These are phyloP conservation scores for Thinopyrum elongatum DNA, from an alignment of 176 grass and related monocot species.

Conservation along the genomic window DNA sequence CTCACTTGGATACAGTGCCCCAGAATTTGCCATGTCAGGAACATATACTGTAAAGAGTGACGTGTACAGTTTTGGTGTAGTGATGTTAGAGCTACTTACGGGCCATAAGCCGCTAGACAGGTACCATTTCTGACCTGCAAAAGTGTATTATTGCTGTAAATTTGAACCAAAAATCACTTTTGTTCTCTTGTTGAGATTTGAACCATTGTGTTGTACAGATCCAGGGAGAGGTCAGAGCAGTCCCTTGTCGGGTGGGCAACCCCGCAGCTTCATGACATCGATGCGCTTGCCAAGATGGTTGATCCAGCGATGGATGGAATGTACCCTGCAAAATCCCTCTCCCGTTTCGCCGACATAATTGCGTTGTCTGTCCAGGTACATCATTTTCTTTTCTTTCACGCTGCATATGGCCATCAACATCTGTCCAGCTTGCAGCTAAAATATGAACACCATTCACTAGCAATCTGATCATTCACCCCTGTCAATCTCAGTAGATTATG, in stretches of 20 bases:
- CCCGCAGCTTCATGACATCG: conserved; percentile 93
- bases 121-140: conserved; percentile 25
- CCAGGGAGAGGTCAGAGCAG: conserved; percentile 68
- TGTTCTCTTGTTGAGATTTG: background rate
- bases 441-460: background rate
- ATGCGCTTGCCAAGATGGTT: conserved; percentile 87
- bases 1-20: conserved; percentile 93
- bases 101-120: conserved; percentile 90
- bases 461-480: background rate
- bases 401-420: background rate
- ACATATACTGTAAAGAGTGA: conserved; percentile 80
- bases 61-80: conserved; percentile 94
- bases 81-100: conserved; percentile 94
- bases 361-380: conserved; percentile 92
- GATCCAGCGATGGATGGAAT: conserved; percentile 84
- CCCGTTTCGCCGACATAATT: conserved; percentile 92
- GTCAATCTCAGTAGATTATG: background rate
- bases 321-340: conserved; percentile 93
- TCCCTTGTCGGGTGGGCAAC: conserved; percentile 92
- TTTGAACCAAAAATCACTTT: background rate
- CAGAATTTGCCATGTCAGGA: conserved; percentile 93
- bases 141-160: background rate
- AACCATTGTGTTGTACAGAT: conserved; percentile 43
- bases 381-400: background rate
- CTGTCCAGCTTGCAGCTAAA: background rate